These are phyloP conservation scores for Globisporangium splendens DNA, from an alignment of 352 stramenopile genomes.

Conservation along the genomic window DNA sequence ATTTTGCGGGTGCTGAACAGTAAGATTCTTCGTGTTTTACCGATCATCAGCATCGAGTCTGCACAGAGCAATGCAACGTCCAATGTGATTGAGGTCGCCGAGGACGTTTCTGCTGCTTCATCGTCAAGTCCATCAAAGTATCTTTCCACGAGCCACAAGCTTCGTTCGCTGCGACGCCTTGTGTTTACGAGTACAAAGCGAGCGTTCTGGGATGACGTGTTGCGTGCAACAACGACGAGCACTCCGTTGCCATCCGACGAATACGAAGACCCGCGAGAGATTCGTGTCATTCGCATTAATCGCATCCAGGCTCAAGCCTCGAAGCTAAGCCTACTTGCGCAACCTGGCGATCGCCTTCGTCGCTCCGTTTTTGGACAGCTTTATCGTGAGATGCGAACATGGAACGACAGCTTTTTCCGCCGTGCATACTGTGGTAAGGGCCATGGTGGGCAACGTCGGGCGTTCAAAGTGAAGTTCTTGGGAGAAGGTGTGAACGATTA, in stretches of 20 bases:
- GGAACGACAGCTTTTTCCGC: conserved; percentile 93
- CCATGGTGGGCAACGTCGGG: conserved; percentile 95
- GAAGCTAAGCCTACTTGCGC: conserved; percentile 85
- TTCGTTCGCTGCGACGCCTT: conserved; percentile 68
- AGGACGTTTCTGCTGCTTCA: conserved; percentile 4
- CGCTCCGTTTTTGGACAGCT: conserved; percentile 98
- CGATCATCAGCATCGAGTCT: conserved; percentile 75
- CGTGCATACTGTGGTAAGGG: conserved; percentile 96
- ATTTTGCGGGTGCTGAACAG: conserved; percentile 91
- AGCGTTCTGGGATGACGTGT: conserved; percentile 92
- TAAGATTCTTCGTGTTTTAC: conserved; percentile 85
- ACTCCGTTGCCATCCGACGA: conserved; percentile 97
- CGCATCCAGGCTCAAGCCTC: conserved; percentile 91
- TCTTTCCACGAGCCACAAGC: conserved; percentile 72
- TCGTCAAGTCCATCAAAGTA: conserved; percentile 9
- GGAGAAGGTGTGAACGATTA: conserved; percentile 99
- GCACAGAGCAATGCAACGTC: conserved; percentile 32
- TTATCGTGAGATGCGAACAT: conserved; percentile 94
- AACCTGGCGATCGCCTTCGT: conserved; percentile 82
- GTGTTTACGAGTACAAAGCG: conserved; percentile 92
- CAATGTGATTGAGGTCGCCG: conserved; percentile 45
- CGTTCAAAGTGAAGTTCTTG: conserved; percentile 99
- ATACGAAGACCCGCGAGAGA: conserved; percentile 97
- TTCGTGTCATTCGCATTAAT: conserved; percentile 97
- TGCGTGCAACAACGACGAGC: conserved; percentile 94